Conservation (phyloP, 495 filamentous ascomycete genomes). For the Tuber calosporum region DNA sequence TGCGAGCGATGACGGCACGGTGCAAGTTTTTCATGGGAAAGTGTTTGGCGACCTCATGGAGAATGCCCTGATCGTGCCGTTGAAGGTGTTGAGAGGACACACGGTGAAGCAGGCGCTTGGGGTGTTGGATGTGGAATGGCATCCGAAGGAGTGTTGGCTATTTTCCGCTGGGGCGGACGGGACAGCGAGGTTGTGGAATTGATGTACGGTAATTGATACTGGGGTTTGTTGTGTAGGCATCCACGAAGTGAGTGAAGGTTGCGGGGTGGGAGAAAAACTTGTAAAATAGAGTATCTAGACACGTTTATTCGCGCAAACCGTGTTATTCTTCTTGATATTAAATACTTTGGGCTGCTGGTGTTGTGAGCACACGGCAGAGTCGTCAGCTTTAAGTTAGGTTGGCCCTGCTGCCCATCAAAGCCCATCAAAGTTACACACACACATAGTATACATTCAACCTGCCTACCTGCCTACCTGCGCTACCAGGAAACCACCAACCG, state of each 20-base stretch:
- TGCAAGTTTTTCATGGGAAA: slow-evolving; percentile 95
- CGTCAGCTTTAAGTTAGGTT: background rate
- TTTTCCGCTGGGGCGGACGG: slow-evolving; percentile 93
- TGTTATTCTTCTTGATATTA: background rate
- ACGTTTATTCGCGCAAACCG: background rate
- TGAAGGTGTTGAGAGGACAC: slow-evolving; percentile 90
- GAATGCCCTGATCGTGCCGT: slow-evolving; percentile 88
- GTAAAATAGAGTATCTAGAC: background rate
- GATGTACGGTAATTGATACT: slow-evolving; percentile 16
- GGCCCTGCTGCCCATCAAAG: background rate
- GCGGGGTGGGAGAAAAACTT: background rate
- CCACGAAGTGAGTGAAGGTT: background rate
- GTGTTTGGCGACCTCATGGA: slow-evolving; percentile 90
- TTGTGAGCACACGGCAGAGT: background rate
- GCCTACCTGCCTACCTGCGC: too few relatives aligned
- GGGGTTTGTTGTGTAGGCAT: background rate
- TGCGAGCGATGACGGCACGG: slow-evolving; percentile 81
- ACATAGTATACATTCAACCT: too few relatives aligned
- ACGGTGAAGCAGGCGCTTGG: slow-evolving; percentile 71
- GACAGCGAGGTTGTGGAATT: slow-evolving; percentile 67
- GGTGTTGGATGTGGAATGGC: slow-evolving; percentile 92
- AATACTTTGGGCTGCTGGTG: background rate
- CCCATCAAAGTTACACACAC: background rate
- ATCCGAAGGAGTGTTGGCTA: slow-evolving; percentile 83
- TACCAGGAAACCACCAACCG: too few relatives aligned